Evolutionary conservation across 345 rosid species (phyloP), one percentile per base, ranked within the genome.

Genomic region (Murraya koenigii): DNA sequence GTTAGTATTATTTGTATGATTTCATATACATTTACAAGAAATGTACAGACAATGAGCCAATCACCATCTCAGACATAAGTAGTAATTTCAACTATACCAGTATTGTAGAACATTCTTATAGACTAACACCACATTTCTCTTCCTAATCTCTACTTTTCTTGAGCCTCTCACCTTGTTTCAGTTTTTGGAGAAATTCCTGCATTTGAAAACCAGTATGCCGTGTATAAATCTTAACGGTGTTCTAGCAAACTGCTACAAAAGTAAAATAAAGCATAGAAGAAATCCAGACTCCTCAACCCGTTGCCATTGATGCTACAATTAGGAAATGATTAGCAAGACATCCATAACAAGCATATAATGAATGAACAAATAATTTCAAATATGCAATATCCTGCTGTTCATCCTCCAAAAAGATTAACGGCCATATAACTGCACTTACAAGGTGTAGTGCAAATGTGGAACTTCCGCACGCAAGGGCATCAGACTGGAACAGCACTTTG

Each of bases 401-500:
- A 19, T 55, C 25, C 15, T 4, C 30, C 3, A 6, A 5, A 55
- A 38, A 19, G 10, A 22, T 19, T 22, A 54, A 49, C 30, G 58
- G 56, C 14, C 36, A 17, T 5, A 25, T 17, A 55, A 49, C 8
- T 8, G 36, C 35, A 38, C 80, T 66, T 47, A 77, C 75, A 77
- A 56, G 49, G 30, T 44, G 62, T 26, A 17, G 30, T 49, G 56
- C 22, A 35, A 52, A 44, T 52, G 2, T 23, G 33, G 81, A 41
- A 22, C 32, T 66, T 20, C 23, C 13, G 15, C n/a, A 26, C n/a
- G 22, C 7, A 7, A 13, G 19, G 22, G 60, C 55, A 81, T 89
- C 82, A 95, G 71, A 89, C 92, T 20, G 93, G 62, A 72, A 82
- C 83, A 6, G 89, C 90, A 80, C 84, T 88, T 82, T 83, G 83